A percentile compares a stretch with the other conserved stretches of the same genome.
These are phyloP conservation scores for Solanum gandarillasii DNA, from an alignment of 257 asterid species.

Conservation along the genomic window DNA sequence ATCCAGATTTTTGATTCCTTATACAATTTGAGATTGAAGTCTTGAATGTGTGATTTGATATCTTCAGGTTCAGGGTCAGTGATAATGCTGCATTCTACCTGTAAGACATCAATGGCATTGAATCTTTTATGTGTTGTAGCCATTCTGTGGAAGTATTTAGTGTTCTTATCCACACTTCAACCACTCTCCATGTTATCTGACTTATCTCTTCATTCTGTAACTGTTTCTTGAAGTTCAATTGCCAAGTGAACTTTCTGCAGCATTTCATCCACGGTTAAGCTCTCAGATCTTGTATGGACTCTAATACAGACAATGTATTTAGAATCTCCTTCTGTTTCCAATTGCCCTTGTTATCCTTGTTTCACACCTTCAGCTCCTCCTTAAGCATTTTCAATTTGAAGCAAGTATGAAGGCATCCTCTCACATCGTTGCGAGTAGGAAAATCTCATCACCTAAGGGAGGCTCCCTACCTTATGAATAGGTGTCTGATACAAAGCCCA, in stretches of 20 bases:
- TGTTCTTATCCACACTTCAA: not conserved
- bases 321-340: not conserved
- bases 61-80: not conserved
- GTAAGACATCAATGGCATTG: not conserved
- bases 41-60: not conserved
- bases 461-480: not conserved
- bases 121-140: not conserved
- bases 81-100: not conserved
- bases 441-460: not conserved
- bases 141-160: not conserved
- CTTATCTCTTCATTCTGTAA: not conserved
- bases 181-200: not conserved
- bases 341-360: not conserved
- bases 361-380: not conserved
- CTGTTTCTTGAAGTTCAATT: not conserved
- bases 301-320: not conserved
- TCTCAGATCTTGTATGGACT: not conserved
- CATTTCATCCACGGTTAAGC: not conserved
- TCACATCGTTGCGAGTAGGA: not conserved
- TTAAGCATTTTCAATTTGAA: not conserved
- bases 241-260: not conserved
- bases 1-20: not conserved
- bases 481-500: not conserved
- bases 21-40: not conserved
- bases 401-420: not conserved